Evolutionary conservation across 1,284 basidiomycete genomes (phyloP), one percentile per base, ranked within the genome.

Genomic region (Blastosporella zonata): DNA sequence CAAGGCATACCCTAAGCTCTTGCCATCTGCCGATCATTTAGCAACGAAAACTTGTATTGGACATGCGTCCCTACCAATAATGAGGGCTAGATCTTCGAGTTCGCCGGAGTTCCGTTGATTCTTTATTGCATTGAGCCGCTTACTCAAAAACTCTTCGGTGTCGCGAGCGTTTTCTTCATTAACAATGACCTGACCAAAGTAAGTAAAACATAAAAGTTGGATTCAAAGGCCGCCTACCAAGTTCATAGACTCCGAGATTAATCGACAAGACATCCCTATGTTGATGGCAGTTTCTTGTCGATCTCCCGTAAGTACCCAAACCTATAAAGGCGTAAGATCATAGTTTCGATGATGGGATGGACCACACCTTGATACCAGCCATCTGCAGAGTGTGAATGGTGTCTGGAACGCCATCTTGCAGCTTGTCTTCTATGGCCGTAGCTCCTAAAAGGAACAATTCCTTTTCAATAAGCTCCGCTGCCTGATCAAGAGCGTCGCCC

Each of bases 241-340:
- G 65, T 97, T 98, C 97, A 99, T 99, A 12, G 92, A 94, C 70
- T 99, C 97, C 2, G 93, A 94, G 53, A 99, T 98, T 55, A 99
- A 69, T 53, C 93, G 82, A 72, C 96, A 99, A 1, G 93, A 95
- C 77, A 99, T 85, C 43, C 97, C 97, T 56, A 99, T 99, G 62
- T 99, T 99, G 72, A 99, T 98, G 10, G 97, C 97, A 1, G 97
- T 99, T 70, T 99, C 97, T 72, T 99, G 96, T 54, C 96, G 77
- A 68, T 99, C 97, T 1, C 97, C 97, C 1, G 97, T 99, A 42
- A 99, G 71, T 8, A 99, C 94, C 97, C 97, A 99, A 29, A 99
- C 87, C 84, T 88, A 47, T 7, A 22, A 17, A 31, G 9, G 39
- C n/a, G 34, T 51, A 40, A 49, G 54, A 38, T 46, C 12, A 21